These are phyloP conservation scores for Lathyrus tuberosus DNA, from an alignment of 306 rosid genomes.

Conservation along the genomic window DNA sequence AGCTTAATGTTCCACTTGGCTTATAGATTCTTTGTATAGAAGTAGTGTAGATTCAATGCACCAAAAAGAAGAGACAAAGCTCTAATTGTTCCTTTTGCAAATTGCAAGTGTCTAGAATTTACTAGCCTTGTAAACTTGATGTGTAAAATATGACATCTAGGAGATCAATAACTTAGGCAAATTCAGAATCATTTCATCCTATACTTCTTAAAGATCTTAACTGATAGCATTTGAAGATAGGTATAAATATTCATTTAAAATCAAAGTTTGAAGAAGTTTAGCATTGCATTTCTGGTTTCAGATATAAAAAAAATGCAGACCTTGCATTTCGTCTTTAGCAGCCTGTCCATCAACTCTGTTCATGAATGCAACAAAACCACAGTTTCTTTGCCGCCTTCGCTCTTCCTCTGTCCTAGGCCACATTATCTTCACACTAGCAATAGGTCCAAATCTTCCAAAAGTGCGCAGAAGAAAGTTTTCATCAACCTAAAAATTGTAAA, in stretches of 20 bases:
- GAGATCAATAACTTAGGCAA: not conserved
- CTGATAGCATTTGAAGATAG: conserved; percentile 25
- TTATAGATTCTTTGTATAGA: conserved; percentile 4
- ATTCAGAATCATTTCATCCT: conserved; percentile 1
- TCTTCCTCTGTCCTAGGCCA: conserved; percentile 99
- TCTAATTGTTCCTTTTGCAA: not conserved
- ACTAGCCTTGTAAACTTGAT: conserved; percentile 6
- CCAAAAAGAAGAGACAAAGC: not conserved
- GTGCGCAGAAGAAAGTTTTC: conserved; percentile 98
- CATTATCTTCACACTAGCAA: conserved; percentile 99
- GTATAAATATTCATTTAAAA: not conserved
- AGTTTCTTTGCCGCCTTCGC: conserved; percentile 96
- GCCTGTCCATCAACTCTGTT: conserved; percentile 99
- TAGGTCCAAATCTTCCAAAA: conserved; percentile 99
- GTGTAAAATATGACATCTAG: not conserved
- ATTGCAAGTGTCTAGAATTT: not conserved
- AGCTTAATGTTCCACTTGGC: conserved; percentile 3
- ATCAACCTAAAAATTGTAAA: conserved; percentile 68
- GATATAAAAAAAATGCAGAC: conserved; percentile 47
- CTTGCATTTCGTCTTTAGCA: conserved; percentile 99
- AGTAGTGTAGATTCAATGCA: conserved; percentile 11
- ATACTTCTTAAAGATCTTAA: not conserved
- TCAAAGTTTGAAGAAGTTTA: conserved; percentile 28
- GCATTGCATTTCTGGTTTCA: conserved; percentile 11
- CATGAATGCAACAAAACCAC: conserved; percentile 99